Evolutionary conservation across 192 early-diverging fungal genomes (phyloP), one percentile per base, ranked within the genome.

Genomic region (Backusella mclennaniae): DNA sequence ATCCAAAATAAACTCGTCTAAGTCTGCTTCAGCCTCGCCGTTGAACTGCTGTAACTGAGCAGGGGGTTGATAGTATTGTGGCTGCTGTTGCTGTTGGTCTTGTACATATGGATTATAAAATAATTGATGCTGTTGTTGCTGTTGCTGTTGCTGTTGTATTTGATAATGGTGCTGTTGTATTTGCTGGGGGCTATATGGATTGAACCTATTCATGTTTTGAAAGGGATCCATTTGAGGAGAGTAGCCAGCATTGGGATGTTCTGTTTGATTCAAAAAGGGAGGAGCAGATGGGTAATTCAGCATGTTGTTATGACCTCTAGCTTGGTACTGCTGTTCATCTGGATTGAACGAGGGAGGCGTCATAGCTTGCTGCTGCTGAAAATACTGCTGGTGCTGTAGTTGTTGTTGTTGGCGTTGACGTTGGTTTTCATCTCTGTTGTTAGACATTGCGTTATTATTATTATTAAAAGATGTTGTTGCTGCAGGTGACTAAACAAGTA

Each of bases 1-100:
- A 39, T 83, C 88, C 26, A 91, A 66, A 2, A 94, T 74, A 44
- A 93, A 88, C n/a, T 84, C 79, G 79, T 92, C 92, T 1, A 91
- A 79, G 2, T 39, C 42, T 17, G 39, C 14, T 12, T 44, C 44
- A 4, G 26, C 6, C 2, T 36, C 36, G 33, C 26, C 70, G 35
- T 29, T 71, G 15, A 71, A 71, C 26, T 71, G 70, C 29, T 71
- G 70, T 49, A 71, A 31, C 56, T 63, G 56, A 6, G 41, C 23
- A 71, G 70, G 70, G 23, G 42, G 23, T 33, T 71, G 70, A 33
- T 71, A 49, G 12, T 31, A 44, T 33, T 71, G 70, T 33, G 42
- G 70, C 33, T 46, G 70, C 15, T 71, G 70, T 19, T 68, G 67
- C 67, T n/a, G 12, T 14, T 67, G 66, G 21, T 71, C 41, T 17